Evolutionary conservation across 106 monocot species (phyloP), one percentile per base, ranked within the genome.

Genomic region (Allium cepa): DNA sequence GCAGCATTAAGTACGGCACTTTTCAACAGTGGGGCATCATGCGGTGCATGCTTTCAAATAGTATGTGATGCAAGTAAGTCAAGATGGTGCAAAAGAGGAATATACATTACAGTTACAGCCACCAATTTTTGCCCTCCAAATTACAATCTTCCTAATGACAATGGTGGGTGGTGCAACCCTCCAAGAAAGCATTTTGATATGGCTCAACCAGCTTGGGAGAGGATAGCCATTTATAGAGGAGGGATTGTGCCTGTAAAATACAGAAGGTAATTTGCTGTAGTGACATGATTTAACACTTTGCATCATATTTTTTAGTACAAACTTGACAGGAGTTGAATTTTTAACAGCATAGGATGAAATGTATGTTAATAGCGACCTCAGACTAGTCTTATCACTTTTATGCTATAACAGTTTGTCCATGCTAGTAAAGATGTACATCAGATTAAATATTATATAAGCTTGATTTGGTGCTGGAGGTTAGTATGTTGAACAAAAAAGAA

Each of bases 1-100:
- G 70, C 87, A 56, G 94, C 94, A 28, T 77, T 94, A 67, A 94
- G 94, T 85, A 79, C 84, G 15, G 83, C 80, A 7, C 82, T 94
- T n/a, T 94, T 90, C 79, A 80, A 83, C 71, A 46, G 58, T 47
- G 87, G 87, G 17, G 74, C 62, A 7, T 64, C 83, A 1, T 88
- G 87, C 55, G 87, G 87, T 22, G 27, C 71, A 22, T 88, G 87
- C 63, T 88, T 63, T 63, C 61, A 62, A 63, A 73, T 88, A 17
- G 47, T 65, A 2, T 88, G 87, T 28, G 76, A 82, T 57, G 46
- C 56, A 10, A 11, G 0, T n/a, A 74, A 47, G 45, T 36, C 62
- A 4, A 65, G 57, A n/a, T 88, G 78, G 76, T 88, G 88, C 74
- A 68, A 66, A 74, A 50, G 28, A 2, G 84, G 84, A 36, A 74